Percentiles rank a stretch among this genome's conserved stretches.
Evolutionary conservation across 176 grass and related monocot species (phyloP).

Genomic region (Avena insularis): DNA sequence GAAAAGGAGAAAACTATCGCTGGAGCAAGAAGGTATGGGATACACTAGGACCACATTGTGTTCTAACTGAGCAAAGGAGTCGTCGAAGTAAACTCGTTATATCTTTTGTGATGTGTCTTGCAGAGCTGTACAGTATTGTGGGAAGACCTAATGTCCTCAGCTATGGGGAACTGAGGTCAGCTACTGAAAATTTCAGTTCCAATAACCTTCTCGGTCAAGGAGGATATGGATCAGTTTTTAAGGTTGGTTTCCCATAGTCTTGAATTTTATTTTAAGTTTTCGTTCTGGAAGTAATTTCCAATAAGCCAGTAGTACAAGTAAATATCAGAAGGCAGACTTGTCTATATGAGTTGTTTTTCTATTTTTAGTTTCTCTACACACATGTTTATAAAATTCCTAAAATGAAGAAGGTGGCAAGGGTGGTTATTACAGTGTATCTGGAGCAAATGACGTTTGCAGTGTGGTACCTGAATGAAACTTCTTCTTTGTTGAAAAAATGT

Average conservation of each 20-base stretch:
- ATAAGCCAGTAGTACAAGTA: background rate
- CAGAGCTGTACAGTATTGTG: slow-evolving; percentile 62
- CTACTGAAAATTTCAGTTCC: slow-evolving; percentile 71
- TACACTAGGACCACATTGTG: background rate
- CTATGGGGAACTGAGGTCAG: slow-evolving; percentile 70
- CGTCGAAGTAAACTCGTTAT: background rate
- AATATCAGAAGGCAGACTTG: background rate
- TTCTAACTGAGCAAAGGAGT: background rate
- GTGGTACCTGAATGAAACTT: slow-evolving; percentile 14
- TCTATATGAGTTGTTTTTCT: background rate
- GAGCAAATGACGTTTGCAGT: background rate
- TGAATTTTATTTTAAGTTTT: slow-evolving; percentile 23
- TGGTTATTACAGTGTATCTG: background rate
- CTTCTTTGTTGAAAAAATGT: background rate
- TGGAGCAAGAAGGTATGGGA: slow-evolving; percentile 56
- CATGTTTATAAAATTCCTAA: background rate
- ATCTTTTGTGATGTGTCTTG: slow-evolving; percentile 36
- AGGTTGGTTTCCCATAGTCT: slow-evolving; percentile 50
- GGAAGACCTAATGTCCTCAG: slow-evolving; percentile 68
- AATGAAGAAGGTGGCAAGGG: background rate
- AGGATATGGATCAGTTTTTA: slow-evolving; percentile 86
- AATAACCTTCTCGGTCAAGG: slow-evolving; percentile 80
- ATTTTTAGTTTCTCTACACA: background rate
- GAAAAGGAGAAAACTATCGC: slow-evolving; percentile 56
- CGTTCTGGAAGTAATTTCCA: background rate